Percentiles rank a stretch among this genome's conserved stretches.
phyloP scores from a whole-genome alignment of 1,284 basidiomycete genomes.

The Rhizoctonia solani region DNA sequence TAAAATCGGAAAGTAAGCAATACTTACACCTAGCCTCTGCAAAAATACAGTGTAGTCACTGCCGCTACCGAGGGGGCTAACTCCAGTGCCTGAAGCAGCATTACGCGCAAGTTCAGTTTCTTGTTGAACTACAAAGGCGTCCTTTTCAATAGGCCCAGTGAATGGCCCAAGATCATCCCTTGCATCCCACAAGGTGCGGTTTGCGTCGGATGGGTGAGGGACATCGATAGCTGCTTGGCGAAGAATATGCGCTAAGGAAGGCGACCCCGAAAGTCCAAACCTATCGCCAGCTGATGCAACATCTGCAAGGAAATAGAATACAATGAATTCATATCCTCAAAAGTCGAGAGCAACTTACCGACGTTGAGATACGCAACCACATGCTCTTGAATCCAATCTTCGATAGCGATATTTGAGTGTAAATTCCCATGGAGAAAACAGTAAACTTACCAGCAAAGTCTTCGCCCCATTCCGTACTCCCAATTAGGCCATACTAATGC shows the following conservation, averaged over 20 bases:
- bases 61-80: constrained; percentile 52
- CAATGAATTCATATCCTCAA: neutral
- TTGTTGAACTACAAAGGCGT: constrained; percentile 11
- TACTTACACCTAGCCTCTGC: constrained; percentile 53
- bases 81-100: constrained; percentile 37
- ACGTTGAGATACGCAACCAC: constrained; percentile 89
- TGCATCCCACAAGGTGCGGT: constrained; percentile 47
- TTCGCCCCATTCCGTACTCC: constrained; percentile 87
- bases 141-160: constrained; percentile 35
- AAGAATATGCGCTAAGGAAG: constrained; percentile 80
- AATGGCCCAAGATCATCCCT: constrained; percentile 43
- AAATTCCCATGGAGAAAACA: neutral
- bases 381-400: constrained; percentile 71
- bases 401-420: neutral
- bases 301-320: constrained; percentile 48
- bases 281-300: constrained; percentile 70
- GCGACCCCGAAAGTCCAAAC: constrained; percentile 61
- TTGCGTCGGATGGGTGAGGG: constrained; percentile 53
- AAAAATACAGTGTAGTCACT: constrained; percentile 71
- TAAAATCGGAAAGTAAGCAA: neutral
- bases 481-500: constrained; percentile 79
- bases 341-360: constrained; percentile 58
- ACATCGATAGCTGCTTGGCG: constrained; percentile 67
- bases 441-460: constrained; percentile 64
- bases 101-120: constrained; percentile 24